These are phyloP conservation scores for Cordyceps militaris DNA, from an alignment of 2,329 filamentous ascomycete species.

Conservation along the genomic window DNA sequence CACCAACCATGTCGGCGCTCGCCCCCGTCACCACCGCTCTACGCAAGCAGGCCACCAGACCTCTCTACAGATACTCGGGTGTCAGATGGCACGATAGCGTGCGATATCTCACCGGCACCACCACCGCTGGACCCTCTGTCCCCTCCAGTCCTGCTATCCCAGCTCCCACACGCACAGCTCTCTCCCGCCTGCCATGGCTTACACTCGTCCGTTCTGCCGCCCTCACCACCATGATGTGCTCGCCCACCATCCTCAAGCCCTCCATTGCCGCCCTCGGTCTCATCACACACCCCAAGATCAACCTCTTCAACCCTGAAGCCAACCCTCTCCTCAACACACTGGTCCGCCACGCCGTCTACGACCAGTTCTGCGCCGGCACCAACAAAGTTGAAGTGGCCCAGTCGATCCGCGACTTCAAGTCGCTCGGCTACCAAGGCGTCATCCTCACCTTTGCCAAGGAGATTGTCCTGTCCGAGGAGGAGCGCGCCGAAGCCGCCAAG, in stretches of 20 bases:
- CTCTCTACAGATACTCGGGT: conserved; percentile 11
- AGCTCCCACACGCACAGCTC: conserved; percentile 10
- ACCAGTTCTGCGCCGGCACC: conserved; percentile 50
- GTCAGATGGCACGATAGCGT: conserved; percentile 9
- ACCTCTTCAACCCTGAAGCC: conserved; percentile 39
- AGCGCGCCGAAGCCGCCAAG: conserved; percentile 15
- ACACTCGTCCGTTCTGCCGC: conserved; percentile 20
- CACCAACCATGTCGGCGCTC: conserved; percentile 9
- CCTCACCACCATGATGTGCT: conserved; percentile 24
- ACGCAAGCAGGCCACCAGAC: conserved; percentile 3
- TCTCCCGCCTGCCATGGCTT: conserved; percentile 18
- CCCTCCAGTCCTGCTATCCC: not conserved
- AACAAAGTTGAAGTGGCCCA: conserved; percentile 39
- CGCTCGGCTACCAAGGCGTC: conserved; percentile 44
- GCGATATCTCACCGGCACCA: conserved; percentile 10
- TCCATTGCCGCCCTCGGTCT: conserved; percentile 21
- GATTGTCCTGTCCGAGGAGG: conserved; percentile 27
- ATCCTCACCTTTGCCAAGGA: conserved; percentile 48
- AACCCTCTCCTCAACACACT: conserved; percentile 32
- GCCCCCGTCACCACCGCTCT: conserved; percentile 4
- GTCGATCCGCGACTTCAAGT: conserved; percentile 38
- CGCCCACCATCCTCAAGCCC: conserved; percentile 19
- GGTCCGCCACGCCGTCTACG: conserved; percentile 41
- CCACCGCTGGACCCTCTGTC: conserved; percentile 1
- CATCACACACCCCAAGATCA: conserved; percentile 25